These are phyloP conservation scores for Lachancea lanzarotensis DNA, from an alignment of 805 yeast genomes.

Conservation along the genomic window DNA sequence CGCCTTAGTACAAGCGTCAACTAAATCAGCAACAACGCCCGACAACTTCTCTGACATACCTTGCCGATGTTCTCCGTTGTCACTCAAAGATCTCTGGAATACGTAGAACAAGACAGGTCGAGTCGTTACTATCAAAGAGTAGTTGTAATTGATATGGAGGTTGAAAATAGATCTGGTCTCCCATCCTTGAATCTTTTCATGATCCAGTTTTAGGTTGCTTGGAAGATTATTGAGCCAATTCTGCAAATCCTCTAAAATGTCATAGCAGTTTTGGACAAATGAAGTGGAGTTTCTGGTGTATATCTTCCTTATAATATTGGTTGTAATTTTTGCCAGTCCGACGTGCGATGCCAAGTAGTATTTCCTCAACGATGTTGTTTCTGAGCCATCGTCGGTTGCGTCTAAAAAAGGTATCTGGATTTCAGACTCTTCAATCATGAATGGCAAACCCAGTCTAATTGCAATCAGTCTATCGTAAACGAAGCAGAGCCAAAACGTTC, in stretches of 20 bases:
- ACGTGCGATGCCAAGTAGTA: constrained; percentile 18
- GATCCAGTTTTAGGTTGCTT: constrained; percentile 11
- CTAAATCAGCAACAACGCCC: constrained; percentile 1
- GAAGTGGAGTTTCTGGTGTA: constrained; percentile 16
- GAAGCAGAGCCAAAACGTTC: constrained; percentile 20
- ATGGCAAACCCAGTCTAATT: constrained; percentile 17
- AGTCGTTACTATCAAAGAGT: constrained; percentile 17
- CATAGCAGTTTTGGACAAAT: constrained; percentile 17
- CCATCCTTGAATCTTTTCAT: constrained; percentile 10
- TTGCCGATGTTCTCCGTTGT: constrained; percentile 7
- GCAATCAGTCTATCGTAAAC: constrained; percentile 17
- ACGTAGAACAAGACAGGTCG: constrained; percentile 18
- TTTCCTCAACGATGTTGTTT: constrained; percentile 9
- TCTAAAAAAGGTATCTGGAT: constrained; percentile 14
- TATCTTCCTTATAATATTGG: constrained; percentile 14
- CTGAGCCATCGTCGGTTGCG: constrained; percentile 1
- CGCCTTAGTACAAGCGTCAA: constrained; percentile 18
- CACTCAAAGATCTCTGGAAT: constrained; percentile 10
- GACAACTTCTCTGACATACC: constrained; percentile 8
- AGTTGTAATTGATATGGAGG: constrained; percentile 19
- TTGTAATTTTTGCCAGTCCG: constrained; percentile 15
- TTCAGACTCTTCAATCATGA: constrained; percentile 15
- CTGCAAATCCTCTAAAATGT: constrained; percentile 13
- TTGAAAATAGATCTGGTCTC: constrained; percentile 15
- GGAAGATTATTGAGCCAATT: constrained; percentile 16